phyloP scores from a whole-genome alignment of 23 red algal genomes.

The Gracilaria caudata region DNA sequence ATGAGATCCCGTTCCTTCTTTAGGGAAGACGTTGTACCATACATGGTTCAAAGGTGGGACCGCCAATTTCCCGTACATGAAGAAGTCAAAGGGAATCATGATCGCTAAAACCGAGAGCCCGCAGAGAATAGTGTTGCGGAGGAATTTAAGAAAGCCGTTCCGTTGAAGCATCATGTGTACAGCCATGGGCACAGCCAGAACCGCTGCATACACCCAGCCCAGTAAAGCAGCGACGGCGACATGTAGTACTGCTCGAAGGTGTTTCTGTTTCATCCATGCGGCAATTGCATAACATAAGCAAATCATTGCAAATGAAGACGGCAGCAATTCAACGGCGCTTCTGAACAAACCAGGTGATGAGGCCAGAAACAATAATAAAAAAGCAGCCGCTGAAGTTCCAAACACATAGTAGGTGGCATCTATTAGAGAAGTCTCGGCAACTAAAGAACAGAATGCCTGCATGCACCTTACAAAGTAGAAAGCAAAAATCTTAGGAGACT shows the following conservation, averaged over 20 bases:
- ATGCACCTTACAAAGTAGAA: constrained; percentile 58
- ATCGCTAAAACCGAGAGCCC: constrained; percentile 14
- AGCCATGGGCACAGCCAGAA: constrained; percentile 76
- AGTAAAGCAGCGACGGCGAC: constrained; percentile 77
- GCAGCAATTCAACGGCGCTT: constrained; percentile 74
- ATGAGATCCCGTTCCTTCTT: constrained; percentile 77
- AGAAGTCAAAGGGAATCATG: constrained; percentile 59
- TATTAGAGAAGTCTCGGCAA: constrained; percentile 61
- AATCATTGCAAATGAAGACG: constrained; percentile 90
- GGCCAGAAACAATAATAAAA: constrained; percentile 55
- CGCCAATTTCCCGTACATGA: constrained; percentile 71
- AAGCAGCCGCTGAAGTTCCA: constrained; percentile 21
- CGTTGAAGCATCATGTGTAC: constrained; percentile 52
- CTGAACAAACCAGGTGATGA: constrained; percentile 84
- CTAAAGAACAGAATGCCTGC: constrained; percentile 28
- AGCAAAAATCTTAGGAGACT: constrained; percentile 36
- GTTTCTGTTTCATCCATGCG: constrained; percentile 61
- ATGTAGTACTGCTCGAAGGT: constrained; percentile 31
- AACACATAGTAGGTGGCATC: constrained; percentile 32
- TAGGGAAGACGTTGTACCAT: constrained; percentile 92
- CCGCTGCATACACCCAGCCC: constrained; percentile 86
- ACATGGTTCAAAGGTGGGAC: constrained; percentile 80
- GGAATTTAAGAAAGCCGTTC: constrained; percentile 23
- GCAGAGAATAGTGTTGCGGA: not conserved
- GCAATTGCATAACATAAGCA: constrained; percentile 45